Evolutionary conservation across 371 early-diverging fungal species (phyloP).

Genomic region (Smittium culicis): DNA sequence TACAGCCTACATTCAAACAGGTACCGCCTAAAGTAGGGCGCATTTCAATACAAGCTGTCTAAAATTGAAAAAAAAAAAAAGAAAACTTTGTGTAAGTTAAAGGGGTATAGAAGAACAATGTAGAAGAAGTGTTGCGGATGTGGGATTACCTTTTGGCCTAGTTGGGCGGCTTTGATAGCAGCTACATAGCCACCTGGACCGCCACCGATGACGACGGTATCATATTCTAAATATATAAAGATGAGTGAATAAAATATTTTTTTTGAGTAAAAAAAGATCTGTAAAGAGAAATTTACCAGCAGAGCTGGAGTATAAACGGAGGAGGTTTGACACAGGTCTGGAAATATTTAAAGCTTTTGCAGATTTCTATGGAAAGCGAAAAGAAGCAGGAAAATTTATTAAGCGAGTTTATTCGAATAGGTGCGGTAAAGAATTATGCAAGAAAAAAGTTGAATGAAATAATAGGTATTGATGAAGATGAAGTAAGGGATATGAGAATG

Average conservation of each 20-base stretch:
- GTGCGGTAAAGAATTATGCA: too few relatives aligned
- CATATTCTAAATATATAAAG: constrained; percentile 40
- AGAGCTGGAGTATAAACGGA: background rate
- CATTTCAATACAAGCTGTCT: constrained; percentile 94
- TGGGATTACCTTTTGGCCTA: constrained; percentile 83
- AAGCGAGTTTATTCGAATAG: too few relatives aligned
- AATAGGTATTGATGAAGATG: too few relatives aligned
- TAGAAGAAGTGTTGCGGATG: too few relatives aligned
- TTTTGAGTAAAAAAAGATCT: background rate
- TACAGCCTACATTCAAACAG: constrained; percentile 97
- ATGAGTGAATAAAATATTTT: background rate
- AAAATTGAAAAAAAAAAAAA: constrained; percentile 12
- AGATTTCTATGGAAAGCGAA: too few relatives aligned
- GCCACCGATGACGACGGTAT: constrained; percentile 82
- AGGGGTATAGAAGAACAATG: background rate
- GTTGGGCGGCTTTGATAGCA: constrained; percentile 96
- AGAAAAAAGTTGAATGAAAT: too few relatives aligned
- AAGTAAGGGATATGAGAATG: too few relatives aligned
- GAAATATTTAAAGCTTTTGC: too few relatives aligned
- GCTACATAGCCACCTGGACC: constrained; percentile 98
- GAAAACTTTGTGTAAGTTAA: background rate
- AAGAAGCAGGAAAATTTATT: too few relatives aligned
- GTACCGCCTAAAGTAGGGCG: constrained; percentile 95
- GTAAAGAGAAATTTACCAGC: background rate
- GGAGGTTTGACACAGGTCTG: too few relatives aligned